Base-by-base conservation (phyloP, 2,329 filamentous ascomycete species). In the Capronia coronata region DNA sequence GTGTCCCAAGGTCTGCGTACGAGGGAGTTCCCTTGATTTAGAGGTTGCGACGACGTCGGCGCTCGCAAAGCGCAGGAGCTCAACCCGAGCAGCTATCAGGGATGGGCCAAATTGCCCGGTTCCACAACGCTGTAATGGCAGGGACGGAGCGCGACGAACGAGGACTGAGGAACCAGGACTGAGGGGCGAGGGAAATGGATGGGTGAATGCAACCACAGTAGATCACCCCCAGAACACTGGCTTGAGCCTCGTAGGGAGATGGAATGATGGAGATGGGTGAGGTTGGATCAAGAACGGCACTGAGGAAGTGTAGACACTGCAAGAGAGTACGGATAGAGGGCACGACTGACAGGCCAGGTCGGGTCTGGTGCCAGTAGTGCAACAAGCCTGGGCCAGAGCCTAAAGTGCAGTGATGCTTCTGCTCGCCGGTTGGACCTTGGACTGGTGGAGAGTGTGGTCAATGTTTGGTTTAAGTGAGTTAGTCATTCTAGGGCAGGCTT, bases 11-110 rank as follows among this genome's bases (percentile, higher is more conserved):
- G 39, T 40, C 49, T 46, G 51, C 37, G 50, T 47, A 51, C 51
- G 53, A 51, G 54, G 50, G 29, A 54, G 52, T 55, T 43, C 61
- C 74, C 74, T 5, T 78, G 62, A 62, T 41, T 49, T 54, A 51
- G 49, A 51, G 18, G 51, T 34, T n/a, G 34, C 41, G 55, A 35
- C 39, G 43, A 48, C 19, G 43, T 39, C 53, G 40, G 49, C 40
- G 37, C 40, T 46, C 41, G 44, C 30, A 35, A 42, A 48, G 56
- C 40, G 49, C 47, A 55, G 52, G 49, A 49, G 18, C 47, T 49
- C 47, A 65, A 30, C 35, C 43, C 43, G 48, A 41, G 45, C 42
- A 43, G 48, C 43, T 49, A 43, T 54, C 50, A 50, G 51, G 57
- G 52, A 55, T 50, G 58, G 46, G 43, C 18, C 42, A 41, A 43